These are phyloP conservation scores for Haplosporangium gracile DNA, from an alignment of 192 early-diverging fungal species.

Conservation along the genomic window DNA sequence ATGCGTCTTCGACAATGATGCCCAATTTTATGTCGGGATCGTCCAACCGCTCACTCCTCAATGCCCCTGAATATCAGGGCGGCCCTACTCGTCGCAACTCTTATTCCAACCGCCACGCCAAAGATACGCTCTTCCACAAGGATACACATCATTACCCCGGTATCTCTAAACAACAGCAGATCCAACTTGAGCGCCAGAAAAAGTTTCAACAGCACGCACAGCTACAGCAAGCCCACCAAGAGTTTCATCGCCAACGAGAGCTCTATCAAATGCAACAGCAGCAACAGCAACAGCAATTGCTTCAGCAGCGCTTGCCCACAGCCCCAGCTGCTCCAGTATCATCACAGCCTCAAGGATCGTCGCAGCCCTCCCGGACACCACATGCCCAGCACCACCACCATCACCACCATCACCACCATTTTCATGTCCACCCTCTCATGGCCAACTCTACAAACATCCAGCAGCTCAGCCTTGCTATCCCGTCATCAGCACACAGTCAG, in stretches of 20 bases:
- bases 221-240: constrained; percentile 28
- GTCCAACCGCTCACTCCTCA: constrained; percentile 9
- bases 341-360: neutral
- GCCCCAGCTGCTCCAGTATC: neutral
- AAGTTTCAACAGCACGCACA: constrained; percentile 25
- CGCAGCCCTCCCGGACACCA: neutral
- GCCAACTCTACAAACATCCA: neutral
- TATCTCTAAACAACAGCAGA: constrained; percentile 24
- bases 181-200: constrained; percentile 20
- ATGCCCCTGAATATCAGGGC: neutral
- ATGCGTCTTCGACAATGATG: constrained; percentile 9
- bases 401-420: constrained; percentile 33
- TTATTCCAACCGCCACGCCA: constrained; percentile 16
- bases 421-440: constrained; percentile 20
- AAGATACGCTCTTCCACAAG: constrained; percentile 46
- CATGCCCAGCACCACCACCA: constrained; percentile 20
- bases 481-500: neutral
- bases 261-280: constrained; percentile 25
- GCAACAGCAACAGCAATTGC: constrained; percentile 19
- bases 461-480: neutral
- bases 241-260: constrained; percentile 46
- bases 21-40: constrained; percentile 6
- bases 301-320: neutral
- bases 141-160: constrained; percentile 19
- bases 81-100: neutral